Evolutionary conservation across 2,329 filamentous ascomycete species (phyloP).

Genomic region (Juglanconis oblonga): DNA sequence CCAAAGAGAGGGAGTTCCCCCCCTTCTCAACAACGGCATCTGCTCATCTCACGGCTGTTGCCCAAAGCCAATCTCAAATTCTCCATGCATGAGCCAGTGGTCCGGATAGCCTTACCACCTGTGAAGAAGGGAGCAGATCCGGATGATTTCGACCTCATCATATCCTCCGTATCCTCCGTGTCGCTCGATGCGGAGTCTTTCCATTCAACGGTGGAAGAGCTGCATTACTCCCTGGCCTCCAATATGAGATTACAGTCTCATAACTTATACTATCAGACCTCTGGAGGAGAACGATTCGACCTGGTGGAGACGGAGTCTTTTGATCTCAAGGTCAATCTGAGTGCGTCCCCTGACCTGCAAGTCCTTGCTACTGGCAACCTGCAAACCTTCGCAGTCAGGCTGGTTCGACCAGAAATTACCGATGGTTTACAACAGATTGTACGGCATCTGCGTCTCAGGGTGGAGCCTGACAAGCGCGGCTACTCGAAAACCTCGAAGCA

Average conservation of each 20-base stretch:
- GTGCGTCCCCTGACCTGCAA: conserved; percentile 78
- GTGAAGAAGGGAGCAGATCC: conserved; percentile 62
- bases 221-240: conserved; percentile 83
- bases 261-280: conserved; percentile 91
- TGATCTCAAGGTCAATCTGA: conserved; percentile 82
- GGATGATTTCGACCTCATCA: conserved; percentile 91
- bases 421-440: conserved; percentile 91
- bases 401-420: conserved; percentile 89
- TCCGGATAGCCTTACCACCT: conserved; percentile 83
- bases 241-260: conserved; percentile 82
- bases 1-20: conserved; percentile 39
- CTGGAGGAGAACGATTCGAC: conserved; percentile 77
- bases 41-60: conserved; percentile 82
- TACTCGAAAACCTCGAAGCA: conserved; percentile 48
- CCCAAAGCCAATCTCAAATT: conserved; percentile 95
- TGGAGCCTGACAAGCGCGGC: conserved; percentile 59
- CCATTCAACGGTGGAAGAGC: conserved; percentile 79
- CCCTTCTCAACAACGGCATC: conserved; percentile 48
- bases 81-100: conserved; percentile 92
- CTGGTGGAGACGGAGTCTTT: conserved; percentile 83
- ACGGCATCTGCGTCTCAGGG: conserved; percentile 71
- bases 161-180: conserved; percentile 90
- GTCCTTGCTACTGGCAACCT: conserved; percentile 77
- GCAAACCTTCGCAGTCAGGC: conserved; percentile 83
- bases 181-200: conserved; percentile 93